Evolutionary conservation across 768 basidiomycete species (phyloP), one percentile per base, ranked within the genome.

Genomic region (Leccinum aurantiacum): DNA sequence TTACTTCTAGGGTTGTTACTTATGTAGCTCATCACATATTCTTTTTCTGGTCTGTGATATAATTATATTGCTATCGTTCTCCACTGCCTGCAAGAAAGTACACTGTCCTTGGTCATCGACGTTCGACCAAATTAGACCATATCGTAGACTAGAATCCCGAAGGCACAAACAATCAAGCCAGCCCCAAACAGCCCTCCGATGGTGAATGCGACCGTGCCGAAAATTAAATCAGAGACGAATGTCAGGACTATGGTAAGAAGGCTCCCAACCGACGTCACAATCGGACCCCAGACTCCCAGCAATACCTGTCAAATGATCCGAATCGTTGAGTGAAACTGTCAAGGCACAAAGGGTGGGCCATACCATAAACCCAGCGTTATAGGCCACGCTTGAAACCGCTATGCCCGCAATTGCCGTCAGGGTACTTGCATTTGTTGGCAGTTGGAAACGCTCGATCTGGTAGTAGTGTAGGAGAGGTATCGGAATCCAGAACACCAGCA

Each of bases 241-340:
- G 94, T 91, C 53, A 97, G 81, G 38, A 96, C 91, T 64, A 96
- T 95, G 6, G 95, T 95, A n/a, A 96, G 80, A n/a, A 98, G 81
- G 73, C 85, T 93, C 49, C 93, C 94, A 33, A 97, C 94, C 2
- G 91, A 93, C 9, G 87, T 86, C 47, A 93, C 83, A 46, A 95
- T 85, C 6, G 93, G 93, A 4, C 93, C 93, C 91, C 91, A 95
- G 27, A 91, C 74, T 27, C 90, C 90, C 52, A 96, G 77, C 3
- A 96, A 78, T 57, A 91, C 80, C 92, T 94, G 63, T 27, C 59
- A 53, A 60, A 47, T 9, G 11, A 46, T 7, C 13, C 15, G 3
- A 19, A 44, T 52, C 5, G 6, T 51, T 59, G 58, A 70, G 60
- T 48, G 22, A 51, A 38, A 47, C 50, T n/a, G 41, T 13, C 57